phyloP scores from a whole-genome alignment of 805 yeast species.

The Grigorovia humatica region DNA sequence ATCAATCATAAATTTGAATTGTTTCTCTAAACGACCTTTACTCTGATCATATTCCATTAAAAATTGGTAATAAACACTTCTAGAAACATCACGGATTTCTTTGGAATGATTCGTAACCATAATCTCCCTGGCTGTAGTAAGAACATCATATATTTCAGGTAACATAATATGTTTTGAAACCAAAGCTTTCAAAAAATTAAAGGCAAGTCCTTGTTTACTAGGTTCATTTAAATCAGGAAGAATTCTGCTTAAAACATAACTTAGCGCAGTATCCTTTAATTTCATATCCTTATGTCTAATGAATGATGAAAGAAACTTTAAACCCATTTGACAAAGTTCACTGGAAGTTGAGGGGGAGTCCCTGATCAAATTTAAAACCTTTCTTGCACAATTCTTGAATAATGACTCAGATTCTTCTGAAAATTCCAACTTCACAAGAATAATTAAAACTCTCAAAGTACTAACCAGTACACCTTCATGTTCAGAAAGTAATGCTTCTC shows the following conservation, averaged over 20 bases:
- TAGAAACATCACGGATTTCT: constrained; percentile 73
- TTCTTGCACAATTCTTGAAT: constrained; percentile 52
- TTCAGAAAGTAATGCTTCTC: constrained; percentile 47
- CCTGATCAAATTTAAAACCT: constrained; percentile 51
- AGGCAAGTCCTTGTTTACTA: constrained; percentile 76
- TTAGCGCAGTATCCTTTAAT: constrained; percentile 60
- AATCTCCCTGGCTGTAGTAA: constrained; percentile 69
- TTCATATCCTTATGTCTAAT: constrained; percentile 60
- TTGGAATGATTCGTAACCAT: constrained; percentile 85
- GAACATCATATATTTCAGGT: constrained; percentile 83
- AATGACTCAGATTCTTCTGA: constrained; percentile 35
- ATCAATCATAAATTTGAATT: constrained; percentile 66
- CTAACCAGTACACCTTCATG: constrained; percentile 72
- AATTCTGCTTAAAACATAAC: constrained; percentile 60
- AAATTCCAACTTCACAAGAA: constrained; percentile 53
- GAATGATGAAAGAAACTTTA: constrained; percentile 62
- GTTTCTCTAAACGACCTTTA: constrained; percentile 69
- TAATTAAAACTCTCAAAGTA: constrained; percentile 50
- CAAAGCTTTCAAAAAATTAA: constrained; percentile 72
- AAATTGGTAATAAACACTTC: constrained; percentile 75
- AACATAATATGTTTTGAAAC: constrained; percentile 61
- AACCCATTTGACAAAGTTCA: constrained; percentile 69
- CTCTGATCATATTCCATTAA: constrained; percentile 94
- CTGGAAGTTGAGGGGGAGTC: constrained; percentile 69
- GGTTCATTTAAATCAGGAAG: constrained; percentile 89